Evolutionary conservation across 2,329 filamentous ascomycete species (phyloP).

Genomic region (Colletotrichum coccodes): DNA sequence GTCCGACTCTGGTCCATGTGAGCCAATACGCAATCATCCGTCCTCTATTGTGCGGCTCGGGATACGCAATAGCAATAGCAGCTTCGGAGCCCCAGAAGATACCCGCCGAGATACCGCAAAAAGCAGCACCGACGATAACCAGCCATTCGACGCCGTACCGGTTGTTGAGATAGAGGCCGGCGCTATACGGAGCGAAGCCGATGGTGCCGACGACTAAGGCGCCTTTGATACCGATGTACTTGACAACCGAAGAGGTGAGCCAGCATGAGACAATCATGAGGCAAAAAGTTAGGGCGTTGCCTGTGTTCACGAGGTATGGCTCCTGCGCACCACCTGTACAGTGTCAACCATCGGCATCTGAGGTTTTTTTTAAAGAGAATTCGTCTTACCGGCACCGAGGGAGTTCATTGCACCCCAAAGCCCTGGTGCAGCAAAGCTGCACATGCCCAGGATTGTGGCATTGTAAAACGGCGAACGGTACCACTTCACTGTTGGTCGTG

Average conservation of each 20-base stretch:
- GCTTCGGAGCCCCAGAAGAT: conserved; percentile 46
- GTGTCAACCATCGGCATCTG: conserved; percentile 38
- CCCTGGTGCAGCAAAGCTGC: conserved; percentile 41
- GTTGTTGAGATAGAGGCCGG: conserved; percentile 55
- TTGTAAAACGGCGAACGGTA: conserved; percentile 40
- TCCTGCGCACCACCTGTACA: conserved; percentile 68
- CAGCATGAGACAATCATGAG: conserved; percentile 58
- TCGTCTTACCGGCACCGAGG: conserved; percentile 36
- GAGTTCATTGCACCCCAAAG: conserved; percentile 41
- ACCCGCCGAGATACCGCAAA: conserved; percentile 51
- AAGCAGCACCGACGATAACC: conserved; percentile 52
- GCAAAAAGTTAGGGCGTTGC: conserved; percentile 75
- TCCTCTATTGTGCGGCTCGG: conserved; percentile 71
- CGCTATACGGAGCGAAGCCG: conserved; percentile 55
- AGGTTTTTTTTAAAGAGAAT: neutral
- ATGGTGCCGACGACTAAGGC: conserved; percentile 53
- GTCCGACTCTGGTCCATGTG: conserved; percentile 63
- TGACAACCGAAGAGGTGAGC: conserved; percentile 50
- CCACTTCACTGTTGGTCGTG: conserved; percentile 32
- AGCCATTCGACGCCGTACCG: conserved; percentile 55
- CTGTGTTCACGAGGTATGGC: conserved; percentile 75
- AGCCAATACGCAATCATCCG: conserved; percentile 73
- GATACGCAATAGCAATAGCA: conserved; percentile 60
- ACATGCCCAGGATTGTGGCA: conserved; percentile 41
- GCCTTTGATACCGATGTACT: conserved; percentile 46